Percentiles rank a stretch among this genome's conserved stretches.
These are phyloP conservation scores for Aspergillus nanangensis DNA, from an alignment of 495 filamentous ascomycete genomes.

Conservation along the genomic window DNA sequence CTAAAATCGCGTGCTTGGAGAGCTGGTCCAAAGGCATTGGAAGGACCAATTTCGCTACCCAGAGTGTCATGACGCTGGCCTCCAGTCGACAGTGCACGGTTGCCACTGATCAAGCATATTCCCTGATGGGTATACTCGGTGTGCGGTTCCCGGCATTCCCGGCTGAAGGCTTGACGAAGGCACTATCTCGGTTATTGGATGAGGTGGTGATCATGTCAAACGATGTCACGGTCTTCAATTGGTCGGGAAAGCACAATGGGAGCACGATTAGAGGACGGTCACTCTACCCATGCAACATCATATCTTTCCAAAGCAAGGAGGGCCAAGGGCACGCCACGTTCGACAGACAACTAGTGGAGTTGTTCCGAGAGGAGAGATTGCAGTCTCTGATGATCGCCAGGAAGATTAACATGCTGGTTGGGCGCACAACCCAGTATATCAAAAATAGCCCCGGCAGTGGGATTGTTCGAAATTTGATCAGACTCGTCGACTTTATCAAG, in stretches of 20 bases:
- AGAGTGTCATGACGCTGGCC: conserved; percentile 8
- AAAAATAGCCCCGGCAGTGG: no score
- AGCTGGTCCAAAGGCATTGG: conserved; percentile 4
- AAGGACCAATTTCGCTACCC: conserved; percentile 5
- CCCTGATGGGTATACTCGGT: conserved; percentile 16
- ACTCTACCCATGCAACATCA: conserved; percentile 10
- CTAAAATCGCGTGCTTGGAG: conserved; percentile 1
- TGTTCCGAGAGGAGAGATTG: conserved; percentile 4
- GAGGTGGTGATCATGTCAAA: conserved; percentile 12
- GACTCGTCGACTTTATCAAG: no score
- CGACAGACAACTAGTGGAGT: conserved; percentile 2
- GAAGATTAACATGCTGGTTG: no score
- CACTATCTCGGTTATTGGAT: conserved; percentile 12
- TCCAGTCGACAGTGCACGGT: conserved; percentile 11
- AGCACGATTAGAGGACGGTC: conserved; percentile 10
- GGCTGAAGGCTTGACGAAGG: conserved; percentile 14
- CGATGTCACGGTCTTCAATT: conserved; percentile 16
- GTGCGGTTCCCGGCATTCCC: conserved; percentile 15
- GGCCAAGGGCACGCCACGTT: background rate
- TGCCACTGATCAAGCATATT: conserved; percentile 14
- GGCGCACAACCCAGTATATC: no score
- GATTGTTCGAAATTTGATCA: no score
- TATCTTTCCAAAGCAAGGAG: conserved; percentile 9
- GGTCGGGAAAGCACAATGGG: conserved; percentile 10
- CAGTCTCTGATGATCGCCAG: no score